Evolutionary conservation across 306 rosid genomes (phyloP).

Genomic region (Acacia melanoxylon): DNA sequence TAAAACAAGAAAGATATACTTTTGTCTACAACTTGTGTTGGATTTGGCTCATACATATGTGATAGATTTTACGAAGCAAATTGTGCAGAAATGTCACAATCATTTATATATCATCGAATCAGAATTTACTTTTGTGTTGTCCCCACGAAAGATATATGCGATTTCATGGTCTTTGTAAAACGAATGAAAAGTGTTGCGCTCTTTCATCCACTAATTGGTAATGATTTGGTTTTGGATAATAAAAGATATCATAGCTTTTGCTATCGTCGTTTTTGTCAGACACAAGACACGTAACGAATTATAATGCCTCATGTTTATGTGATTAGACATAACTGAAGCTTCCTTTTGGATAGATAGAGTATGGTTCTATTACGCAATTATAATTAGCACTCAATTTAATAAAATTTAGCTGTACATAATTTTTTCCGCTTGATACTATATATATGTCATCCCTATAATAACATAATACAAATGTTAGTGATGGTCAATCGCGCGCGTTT

Average conservation of each 20-base stretch:
- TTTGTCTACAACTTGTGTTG: neutral
- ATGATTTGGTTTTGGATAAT: neutral
- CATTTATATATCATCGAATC: constrained; percentile 18
- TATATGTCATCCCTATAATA: no score
- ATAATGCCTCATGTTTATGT: neutral
- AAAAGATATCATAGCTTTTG: neutral
- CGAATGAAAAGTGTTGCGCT: neutral
- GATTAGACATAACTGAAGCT: neutral
- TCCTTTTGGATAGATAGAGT: neutral
- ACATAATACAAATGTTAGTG: no score
- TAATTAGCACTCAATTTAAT: neutral
- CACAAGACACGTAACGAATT: neutral
- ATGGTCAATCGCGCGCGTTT: no score
- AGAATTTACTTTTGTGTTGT: neutral
- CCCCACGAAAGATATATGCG: neutral
- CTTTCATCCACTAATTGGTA: neutral
- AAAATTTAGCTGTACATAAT: neutral
- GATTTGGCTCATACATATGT: neutral
- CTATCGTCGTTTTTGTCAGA: neutral
- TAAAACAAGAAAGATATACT: neutral
- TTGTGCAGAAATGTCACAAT: constrained; percentile 10
- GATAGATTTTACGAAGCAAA: constrained; percentile 2
- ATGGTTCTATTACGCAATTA: neutral
- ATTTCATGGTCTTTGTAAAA: neutral
- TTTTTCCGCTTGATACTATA: no score